Evolutionary conservation across 176 grass and related monocot species (phyloP).

Genomic region (Triticum timopheevii): DNA sequence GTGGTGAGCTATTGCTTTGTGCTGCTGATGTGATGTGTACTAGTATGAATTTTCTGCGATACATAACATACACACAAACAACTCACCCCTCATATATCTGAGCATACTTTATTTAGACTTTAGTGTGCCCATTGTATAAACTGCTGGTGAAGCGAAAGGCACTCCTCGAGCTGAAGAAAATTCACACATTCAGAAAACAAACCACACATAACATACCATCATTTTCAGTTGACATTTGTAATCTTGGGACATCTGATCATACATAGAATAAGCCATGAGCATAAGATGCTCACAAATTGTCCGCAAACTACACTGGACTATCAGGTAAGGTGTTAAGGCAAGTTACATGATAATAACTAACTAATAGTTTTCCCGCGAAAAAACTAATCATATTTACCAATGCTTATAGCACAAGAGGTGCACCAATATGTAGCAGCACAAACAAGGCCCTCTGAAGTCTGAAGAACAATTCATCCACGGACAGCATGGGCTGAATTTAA

Average conservation of each 20-base stretch:
- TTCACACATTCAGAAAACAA: too few relatives aligned
- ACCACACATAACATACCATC: not conserved
- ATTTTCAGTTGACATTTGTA: not conserved
- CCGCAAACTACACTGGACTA: not conserved
- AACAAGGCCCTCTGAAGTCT: not conserved
- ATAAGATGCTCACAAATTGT: not conserved
- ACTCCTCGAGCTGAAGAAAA: too few relatives aligned
- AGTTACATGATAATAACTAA: not conserved
- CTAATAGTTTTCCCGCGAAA: not conserved
- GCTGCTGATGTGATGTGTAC: too few relatives aligned
- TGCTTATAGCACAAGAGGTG: slow-evolving; percentile 11
- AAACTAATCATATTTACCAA: slow-evolving; percentile 31
- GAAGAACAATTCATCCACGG: not conserved
- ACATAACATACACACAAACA: too few relatives aligned
- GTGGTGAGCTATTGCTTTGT: too few relatives aligned
- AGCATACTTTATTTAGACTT: too few relatives aligned
- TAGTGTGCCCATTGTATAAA: too few relatives aligned
- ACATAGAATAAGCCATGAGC: not conserved
- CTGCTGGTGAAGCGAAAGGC: too few relatives aligned
- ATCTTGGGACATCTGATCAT: not conserved
- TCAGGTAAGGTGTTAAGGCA: not conserved
- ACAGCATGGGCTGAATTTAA: not conserved
- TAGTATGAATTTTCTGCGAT: too few relatives aligned
- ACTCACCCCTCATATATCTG: too few relatives aligned
- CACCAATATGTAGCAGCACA: not conserved